These are phyloP conservation scores for Podochytrium sp. DNA, from an alignment of 192 early-diverging fungal species.

Conservation along the genomic window DNA sequence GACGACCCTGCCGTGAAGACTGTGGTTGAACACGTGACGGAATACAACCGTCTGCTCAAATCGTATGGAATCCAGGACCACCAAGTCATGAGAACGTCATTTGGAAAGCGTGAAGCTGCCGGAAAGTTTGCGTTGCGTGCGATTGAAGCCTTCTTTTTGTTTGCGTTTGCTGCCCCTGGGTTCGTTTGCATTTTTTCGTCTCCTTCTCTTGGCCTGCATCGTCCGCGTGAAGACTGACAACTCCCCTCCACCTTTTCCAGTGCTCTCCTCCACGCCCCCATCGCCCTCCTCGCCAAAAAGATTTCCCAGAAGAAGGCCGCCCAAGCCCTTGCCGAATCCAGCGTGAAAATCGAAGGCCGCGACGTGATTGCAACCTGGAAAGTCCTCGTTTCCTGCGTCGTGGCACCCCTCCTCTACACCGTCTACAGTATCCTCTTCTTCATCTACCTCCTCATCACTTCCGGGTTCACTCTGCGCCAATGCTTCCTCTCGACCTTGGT, in stretches of 20 bases:
- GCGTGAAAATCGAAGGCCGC: conserved; percentile 90
- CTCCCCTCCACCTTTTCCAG: not conserved
- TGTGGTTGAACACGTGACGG: conserved; percentile 72
- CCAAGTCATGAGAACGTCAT: conserved; percentile 83
- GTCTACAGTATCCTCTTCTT: conserved; percentile 72
- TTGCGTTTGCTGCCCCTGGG: conserved; percentile 84
- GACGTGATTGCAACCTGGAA: conserved; percentile 99
- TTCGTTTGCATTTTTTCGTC: conserved; percentile 37
- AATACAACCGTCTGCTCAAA: conserved; percentile 87
- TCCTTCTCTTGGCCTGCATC: not conserved
- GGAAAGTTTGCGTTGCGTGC: conserved; percentile 71
- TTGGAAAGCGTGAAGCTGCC: conserved; percentile 47
- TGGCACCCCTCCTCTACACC: conserved; percentile 76
- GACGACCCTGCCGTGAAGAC: conserved; percentile 83
- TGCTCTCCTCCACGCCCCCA: conserved; percentile 16
- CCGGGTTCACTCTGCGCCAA: conserved; percentile 40
- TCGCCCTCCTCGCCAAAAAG: conserved; percentile 26
- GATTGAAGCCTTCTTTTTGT: conserved; percentile 71
- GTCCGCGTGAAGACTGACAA: not conserved
- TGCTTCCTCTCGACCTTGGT: conserved; percentile 38
- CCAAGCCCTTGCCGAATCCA: conserved; percentile 66
- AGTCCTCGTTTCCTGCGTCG: conserved; percentile 70
- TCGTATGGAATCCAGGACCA: conserved; percentile 96
- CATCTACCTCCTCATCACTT: conserved; percentile 45
- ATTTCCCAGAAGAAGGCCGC: conserved; percentile 28